These are phyloP conservation scores for Exophiala dermatitidis DNA, from an alignment of 2,329 filamentous ascomycete genomes.

Conservation along the genomic window DNA sequence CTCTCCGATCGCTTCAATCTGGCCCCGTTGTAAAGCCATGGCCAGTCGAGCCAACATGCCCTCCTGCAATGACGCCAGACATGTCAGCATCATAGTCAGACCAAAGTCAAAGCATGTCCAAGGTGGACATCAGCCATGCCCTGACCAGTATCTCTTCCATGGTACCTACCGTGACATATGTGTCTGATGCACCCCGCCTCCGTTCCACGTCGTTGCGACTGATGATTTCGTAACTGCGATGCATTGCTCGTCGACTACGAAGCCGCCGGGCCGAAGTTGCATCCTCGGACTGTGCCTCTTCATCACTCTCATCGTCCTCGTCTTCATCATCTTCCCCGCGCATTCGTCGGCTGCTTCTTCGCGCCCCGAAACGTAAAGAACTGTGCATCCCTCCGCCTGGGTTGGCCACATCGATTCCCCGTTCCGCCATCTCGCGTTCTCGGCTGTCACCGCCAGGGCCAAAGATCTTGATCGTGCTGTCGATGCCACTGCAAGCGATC, in stretches of 20 bases:
- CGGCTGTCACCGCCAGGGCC: conserved; percentile 47
- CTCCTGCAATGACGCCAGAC: conserved; percentile 32
- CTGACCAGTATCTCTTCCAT: conserved; percentile 25
- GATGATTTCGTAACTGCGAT: conserved; percentile 55
- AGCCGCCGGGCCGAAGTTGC: conserved; percentile 37
- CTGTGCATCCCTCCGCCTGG: conserved; percentile 36
- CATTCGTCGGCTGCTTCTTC: conserved; percentile 25
- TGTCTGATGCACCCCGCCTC: conserved; percentile 51
- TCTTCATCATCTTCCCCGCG: conserved; percentile 12
- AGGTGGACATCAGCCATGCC: conserved; percentile 23
- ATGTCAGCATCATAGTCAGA: conserved; percentile 18
- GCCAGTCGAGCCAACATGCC: conserved; percentile 43
- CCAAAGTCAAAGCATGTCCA: conserved; percentile 20
- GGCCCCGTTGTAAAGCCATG: conserved; percentile 36
- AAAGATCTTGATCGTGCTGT: conserved; percentile 63
- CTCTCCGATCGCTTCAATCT: conserved; percentile 27
- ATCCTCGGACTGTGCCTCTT: neutral
- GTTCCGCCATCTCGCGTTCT: conserved; percentile 51
- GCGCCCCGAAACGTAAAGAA: conserved; percentile 27
- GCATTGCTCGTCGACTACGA: conserved; percentile 51
- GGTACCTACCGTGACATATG: conserved; percentile 48
- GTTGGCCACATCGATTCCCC: conserved; percentile 52
- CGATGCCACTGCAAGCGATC: conserved; percentile 60
- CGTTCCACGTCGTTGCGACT: conserved; percentile 56
- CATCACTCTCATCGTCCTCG: conserved; percentile 8